Conservation (phyloP, 2,329 filamentous ascomycete species). For the Pseudogymnoascus sp. region DNA sequence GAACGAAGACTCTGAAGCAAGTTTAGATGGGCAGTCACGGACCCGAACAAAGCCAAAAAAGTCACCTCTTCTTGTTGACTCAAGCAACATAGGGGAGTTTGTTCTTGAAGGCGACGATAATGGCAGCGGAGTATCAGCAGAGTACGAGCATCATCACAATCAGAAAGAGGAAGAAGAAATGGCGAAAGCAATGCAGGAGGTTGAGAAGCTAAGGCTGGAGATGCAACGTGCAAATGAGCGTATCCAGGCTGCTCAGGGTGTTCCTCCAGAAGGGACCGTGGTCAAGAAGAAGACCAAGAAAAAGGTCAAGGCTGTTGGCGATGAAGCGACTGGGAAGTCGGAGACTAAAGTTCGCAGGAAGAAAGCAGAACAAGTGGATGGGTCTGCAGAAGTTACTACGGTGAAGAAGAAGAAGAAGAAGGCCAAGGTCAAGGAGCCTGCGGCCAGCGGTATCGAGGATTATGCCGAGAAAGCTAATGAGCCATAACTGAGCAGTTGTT, state of each 20-base stretch:
- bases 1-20: slow-evolving; percentile 47
- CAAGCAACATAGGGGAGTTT: slow-evolving; percentile 67
- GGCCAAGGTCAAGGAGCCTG: slow-evolving; percentile 20
- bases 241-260: slow-evolving; percentile 62
- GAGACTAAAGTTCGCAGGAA: slow-evolving; percentile 16
- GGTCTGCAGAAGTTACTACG: slow-evolving; percentile 10
- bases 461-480: slow-evolving; percentile 19
- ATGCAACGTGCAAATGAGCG: slow-evolving; percentile 79
- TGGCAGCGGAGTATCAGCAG: slow-evolving; percentile 32
- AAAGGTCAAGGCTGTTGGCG: slow-evolving; percentile 29
- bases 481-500: not conserved
- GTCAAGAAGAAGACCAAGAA: slow-evolving; percentile 60
- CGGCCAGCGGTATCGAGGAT: slow-evolving; percentile 21
- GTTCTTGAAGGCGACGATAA: slow-evolving; percentile 51
- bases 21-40: slow-evolving; percentile 41
- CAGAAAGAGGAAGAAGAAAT: slow-evolving; percentile 80
- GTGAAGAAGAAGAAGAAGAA: slow-evolving; percentile 23
- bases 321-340: slow-evolving; percentile 21
- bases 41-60: slow-evolving; percentile 44
- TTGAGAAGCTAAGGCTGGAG: slow-evolving; percentile 76
- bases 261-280: slow-evolving; percentile 55
- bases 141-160: slow-evolving; percentile 50
- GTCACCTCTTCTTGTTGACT: slow-evolving; percentile 75
- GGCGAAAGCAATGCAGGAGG: slow-evolving; percentile 77
- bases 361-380: slow-evolving; percentile 9